Evolutionary conservation across 2,329 filamentous ascomycete species (phyloP).

Genomic region (Pezicula neosporulosa): DNA sequence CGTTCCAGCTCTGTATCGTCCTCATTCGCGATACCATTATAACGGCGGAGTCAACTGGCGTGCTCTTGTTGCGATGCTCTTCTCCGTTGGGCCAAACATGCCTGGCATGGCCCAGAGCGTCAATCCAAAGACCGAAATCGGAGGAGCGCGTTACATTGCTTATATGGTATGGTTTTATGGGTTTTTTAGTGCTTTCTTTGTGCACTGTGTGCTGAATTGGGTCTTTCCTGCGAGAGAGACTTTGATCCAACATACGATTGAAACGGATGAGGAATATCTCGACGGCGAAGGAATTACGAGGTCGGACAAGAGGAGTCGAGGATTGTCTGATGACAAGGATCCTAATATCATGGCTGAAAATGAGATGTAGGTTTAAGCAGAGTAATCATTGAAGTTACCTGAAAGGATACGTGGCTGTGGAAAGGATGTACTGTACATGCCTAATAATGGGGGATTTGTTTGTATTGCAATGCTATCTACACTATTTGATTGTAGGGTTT

Average conservation of each 20-base stretch:
- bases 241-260: slow-evolving; percentile 26
- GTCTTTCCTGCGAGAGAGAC: slow-evolving; percentile 30
- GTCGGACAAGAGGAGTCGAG: no score
- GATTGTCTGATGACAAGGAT: no score
- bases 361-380: no score
- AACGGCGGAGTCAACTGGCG: slow-evolving; percentile 22
- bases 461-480: no score
- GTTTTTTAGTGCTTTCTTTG: slow-evolving; percentile 30
- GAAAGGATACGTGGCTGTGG: no score
- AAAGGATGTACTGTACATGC: no score
- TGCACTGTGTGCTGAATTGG: slow-evolving; percentile 27
- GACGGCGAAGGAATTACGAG: no score
- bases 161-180: slow-evolving; percentile 35
- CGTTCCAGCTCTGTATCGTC: slow-evolving; percentile 30
- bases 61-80: slow-evolving; percentile 18
- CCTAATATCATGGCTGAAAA: no score
- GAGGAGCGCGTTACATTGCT: slow-evolving; percentile 29
- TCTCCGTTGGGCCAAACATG: slow-evolving; percentile 20
- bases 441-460: no score
- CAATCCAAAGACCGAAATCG: slow-evolving; percentile 20
- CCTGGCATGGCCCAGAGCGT: slow-evolving; percentile 21
- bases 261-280: slow-evolving; percentile 20
- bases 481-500: no score
- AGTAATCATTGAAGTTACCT: no score
- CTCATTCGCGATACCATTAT: slow-evolving; percentile 20